Evolutionary conservation across 495 filamentous ascomycete species (phyloP).

Genomic region (Lepraria neglecta): DNA sequence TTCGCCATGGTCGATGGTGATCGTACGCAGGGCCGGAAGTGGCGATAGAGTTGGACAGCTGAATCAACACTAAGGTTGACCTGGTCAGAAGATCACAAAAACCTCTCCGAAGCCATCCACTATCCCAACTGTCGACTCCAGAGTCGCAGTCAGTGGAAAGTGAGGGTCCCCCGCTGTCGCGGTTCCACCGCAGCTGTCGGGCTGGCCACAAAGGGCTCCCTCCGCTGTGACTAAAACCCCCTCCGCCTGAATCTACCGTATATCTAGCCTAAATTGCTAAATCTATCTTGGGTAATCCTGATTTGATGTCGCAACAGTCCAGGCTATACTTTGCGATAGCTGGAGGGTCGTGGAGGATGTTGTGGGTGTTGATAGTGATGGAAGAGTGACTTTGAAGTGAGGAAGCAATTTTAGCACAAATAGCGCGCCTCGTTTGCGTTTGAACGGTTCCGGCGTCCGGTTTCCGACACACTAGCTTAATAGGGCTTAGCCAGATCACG

Average conservation of each 20-base stretch:
- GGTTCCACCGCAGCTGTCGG: conserved; percentile 12
- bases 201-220: conserved; percentile 23
- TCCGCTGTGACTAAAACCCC: conserved; percentile 15
- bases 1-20: conserved; percentile 69
- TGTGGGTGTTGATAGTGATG: conserved; percentile 13
- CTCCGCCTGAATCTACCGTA: background rate
- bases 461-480: conserved; percentile 7
- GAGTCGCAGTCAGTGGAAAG: conserved; percentile 5
- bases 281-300: background rate
- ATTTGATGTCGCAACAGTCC: background rate
- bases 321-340: background rate
- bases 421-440: conserved; percentile 12
- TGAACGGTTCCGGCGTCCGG: background rate
- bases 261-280: background rate
- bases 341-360: conserved; percentile 8
- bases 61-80: conserved; percentile 8
- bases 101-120: conserved; percentile 20
- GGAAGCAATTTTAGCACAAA: conserved; percentile 13
- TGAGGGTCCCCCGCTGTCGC: background rate
- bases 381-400: conserved; percentile 13
- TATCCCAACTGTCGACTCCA: conserved; percentile 13
- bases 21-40: conserved; percentile 9
- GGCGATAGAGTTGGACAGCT: conserved; percentile 9
- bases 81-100: conserved; percentile 11
- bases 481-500: background rate